Percentiles rank a stretch among this genome's conserved stretches.
Conservation (phyloP, 495 filamentous ascomycete genomes). For the Glonium stellatum region DNA sequence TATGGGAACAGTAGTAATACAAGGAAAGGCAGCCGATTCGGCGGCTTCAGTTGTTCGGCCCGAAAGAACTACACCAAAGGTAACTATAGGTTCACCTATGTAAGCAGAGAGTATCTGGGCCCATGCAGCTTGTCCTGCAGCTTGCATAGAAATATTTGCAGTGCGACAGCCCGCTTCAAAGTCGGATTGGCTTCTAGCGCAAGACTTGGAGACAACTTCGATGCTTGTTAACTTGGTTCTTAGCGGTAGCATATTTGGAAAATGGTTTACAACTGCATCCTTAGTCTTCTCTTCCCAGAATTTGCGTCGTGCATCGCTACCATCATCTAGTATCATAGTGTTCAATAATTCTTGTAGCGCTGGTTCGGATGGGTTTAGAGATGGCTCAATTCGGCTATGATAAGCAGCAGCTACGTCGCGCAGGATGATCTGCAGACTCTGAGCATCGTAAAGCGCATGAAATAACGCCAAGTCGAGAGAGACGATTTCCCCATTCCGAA, state of each 20-base stretch:
- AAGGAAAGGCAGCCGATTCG: conserved; percentile 56
- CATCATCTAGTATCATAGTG: conserved; percentile 33
- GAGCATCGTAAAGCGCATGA: conserved; percentile 76
- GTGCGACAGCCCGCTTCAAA: conserved; percentile 49
- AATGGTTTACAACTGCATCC: conserved; percentile 50
- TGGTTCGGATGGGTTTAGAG: conserved; percentile 32
- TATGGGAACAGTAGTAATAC: conserved; percentile 66
- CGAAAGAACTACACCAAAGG: conserved; percentile 66
- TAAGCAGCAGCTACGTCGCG: conserved; percentile 45
- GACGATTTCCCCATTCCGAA: conserved; percentile 16
- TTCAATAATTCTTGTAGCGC: conserved; percentile 43
- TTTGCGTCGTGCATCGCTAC: conserved; percentile 34
- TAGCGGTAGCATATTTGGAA: conserved; percentile 63
- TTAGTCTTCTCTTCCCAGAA: conserved; percentile 58
- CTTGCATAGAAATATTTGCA: conserved; percentile 60
- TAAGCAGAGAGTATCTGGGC: conserved; percentile 61
- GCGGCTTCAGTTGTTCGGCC: conserved; percentile 54
- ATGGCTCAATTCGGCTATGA: conserved; percentile 22
- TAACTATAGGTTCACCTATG: conserved; percentile 58
- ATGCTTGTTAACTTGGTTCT: conserved; percentile 37
- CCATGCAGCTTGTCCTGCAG: conserved; percentile 69
- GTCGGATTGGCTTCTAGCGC: conserved; percentile 31
- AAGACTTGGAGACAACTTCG: conserved; percentile 39
- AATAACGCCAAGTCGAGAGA: conserved; percentile 50
- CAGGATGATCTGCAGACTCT: conserved; percentile 55